These are phyloP conservation scores for Neopestalotiopsis sp. DNA, from an alignment of 2,329 filamentous ascomycete species.

Conservation along the genomic window DNA sequence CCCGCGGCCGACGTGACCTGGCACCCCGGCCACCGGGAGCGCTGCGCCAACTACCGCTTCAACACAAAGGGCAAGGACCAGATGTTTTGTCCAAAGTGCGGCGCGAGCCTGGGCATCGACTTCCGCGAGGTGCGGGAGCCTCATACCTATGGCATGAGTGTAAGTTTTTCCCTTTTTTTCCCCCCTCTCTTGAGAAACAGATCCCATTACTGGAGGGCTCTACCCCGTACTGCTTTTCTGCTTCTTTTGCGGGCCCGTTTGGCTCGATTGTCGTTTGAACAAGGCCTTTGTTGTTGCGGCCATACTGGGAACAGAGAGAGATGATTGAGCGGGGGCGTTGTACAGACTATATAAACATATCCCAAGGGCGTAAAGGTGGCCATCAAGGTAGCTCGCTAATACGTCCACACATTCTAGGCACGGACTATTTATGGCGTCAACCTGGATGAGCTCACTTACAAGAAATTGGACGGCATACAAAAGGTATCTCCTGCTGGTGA, in stretches of 20 bases:
- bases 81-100: conserved; percentile 55
- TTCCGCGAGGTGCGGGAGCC: conserved; percentile 38
- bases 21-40: conserved; percentile 45
- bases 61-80: conserved; percentile 54
- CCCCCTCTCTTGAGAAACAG: no score
- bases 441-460: conserved; percentile 43
- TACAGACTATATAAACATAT: no score
- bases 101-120: conserved; percentile 53
- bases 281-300: no score
- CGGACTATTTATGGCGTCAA: conserved; percentile 49
- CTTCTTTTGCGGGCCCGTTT: background rate
- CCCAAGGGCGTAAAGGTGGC: background rate
- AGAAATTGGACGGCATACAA: conserved; percentile 43
- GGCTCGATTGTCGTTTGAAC: no score
- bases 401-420: conserved; percentile 33
- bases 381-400: conserved; percentile 8
- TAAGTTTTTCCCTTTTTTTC: conserved; percentile 32
- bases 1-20: conserved; percentile 45
- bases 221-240: background rate
- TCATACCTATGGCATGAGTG: conserved; percentile 49
- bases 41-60: conserved; percentile 47
- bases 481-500: conserved; percentile 41
- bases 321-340: no score
- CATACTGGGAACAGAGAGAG: no score
- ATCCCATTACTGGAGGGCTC: no score